Percentiles rank a stretch among this genome's conserved stretches.
Conservation (phyloP, 108 stramenopile genomes). For the Skeletonema potamos region DNA sequence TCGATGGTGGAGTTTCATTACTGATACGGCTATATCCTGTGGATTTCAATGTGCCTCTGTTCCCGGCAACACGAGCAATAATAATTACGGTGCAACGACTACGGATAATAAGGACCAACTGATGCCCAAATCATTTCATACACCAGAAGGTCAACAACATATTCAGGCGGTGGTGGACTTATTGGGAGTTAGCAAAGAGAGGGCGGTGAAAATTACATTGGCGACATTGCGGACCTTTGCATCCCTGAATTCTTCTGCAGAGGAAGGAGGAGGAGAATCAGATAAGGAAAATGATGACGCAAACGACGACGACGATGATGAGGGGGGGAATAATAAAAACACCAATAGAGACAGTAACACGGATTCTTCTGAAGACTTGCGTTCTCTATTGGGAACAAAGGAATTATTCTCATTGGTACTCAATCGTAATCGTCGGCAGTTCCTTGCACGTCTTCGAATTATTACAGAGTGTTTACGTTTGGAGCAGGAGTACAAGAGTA, state of each 20-base stretch:
- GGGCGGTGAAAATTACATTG: constrained; percentile 56
- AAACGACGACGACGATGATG: too few relatives aligned
- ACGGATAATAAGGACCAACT: not conserved
- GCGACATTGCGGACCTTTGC: constrained; percentile 34
- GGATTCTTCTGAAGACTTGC: constrained; percentile 7
- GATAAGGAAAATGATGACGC: constrained; percentile 22
- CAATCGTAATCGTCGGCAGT: constrained; percentile 38
- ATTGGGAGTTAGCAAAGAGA: constrained; percentile 30
- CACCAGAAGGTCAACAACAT: constrained; percentile 47
- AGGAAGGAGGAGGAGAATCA: not conserved
- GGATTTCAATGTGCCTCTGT: constrained; percentile 4
- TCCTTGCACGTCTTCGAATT: constrained; percentile 45
- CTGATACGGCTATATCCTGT: not conserved
- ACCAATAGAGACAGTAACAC: not conserved
- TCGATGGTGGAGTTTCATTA: constrained; percentile 14
- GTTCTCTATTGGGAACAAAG: constrained; percentile 51
- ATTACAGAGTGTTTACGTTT: constrained; percentile 57
- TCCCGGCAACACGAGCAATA: not conserved
- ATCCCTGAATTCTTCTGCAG: not conserved
- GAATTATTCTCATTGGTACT: constrained; percentile 37
- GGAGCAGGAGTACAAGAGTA: constrained; percentile 27
- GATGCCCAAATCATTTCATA: constrained; percentile 50
- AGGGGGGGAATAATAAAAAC: not conserved
- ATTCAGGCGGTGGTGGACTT: constrained; percentile 41
- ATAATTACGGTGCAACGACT: not conserved